Base-by-base conservation (phyloP, 208 protist genomes). In the Leishmania tarentolae region DNA sequence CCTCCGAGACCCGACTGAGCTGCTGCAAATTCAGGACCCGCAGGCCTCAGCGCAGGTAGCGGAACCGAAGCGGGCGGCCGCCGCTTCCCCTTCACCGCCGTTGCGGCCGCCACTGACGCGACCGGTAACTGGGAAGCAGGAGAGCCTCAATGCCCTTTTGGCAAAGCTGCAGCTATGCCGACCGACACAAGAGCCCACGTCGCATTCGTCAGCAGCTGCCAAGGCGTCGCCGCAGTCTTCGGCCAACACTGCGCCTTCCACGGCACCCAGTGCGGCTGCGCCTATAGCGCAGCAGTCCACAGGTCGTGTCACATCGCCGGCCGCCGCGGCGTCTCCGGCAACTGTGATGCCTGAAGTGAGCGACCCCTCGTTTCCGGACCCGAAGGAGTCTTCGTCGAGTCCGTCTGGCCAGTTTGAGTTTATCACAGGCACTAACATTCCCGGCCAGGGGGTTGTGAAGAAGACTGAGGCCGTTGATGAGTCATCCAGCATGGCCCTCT, bases 341-440 rank as follows among this genome's bases (percentile, higher is more conserved):
- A 59, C 31, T 31, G 53, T 56, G 40, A 59, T 56, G 17, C 65
- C 53, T 47, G 84, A 80, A 61, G 19, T 78, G 50, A 68, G 76
- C 50, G 52, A 80, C 53, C 81, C 78, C 0, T 52, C 53, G 28
- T 83, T 83, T 35, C 81, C 84, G 3, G 77, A 88, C 47, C 65
- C 79, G 42, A 75, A 59, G 46, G 78, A 85, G 57, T 78, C 81
- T 15, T 63, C 80, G 31, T 57, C 80, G 50, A 80, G 46, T 44
- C 56, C 40, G 53, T 57, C 75, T 52, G 87, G 66, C n/a, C 78
- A 57, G 68, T 90, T 96, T 76, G 92, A 94, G 82, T 91, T 94
- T 73, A 84, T 96, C 75, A 77, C 84, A 17, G 92, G 92, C 19
- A 92, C 88, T 13, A 96, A 94, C 82, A 92, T 96, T 53, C 90